phyloP scores from a whole-genome alignment of 345 rosid species.

The Stellera chamaejasme region DNA sequence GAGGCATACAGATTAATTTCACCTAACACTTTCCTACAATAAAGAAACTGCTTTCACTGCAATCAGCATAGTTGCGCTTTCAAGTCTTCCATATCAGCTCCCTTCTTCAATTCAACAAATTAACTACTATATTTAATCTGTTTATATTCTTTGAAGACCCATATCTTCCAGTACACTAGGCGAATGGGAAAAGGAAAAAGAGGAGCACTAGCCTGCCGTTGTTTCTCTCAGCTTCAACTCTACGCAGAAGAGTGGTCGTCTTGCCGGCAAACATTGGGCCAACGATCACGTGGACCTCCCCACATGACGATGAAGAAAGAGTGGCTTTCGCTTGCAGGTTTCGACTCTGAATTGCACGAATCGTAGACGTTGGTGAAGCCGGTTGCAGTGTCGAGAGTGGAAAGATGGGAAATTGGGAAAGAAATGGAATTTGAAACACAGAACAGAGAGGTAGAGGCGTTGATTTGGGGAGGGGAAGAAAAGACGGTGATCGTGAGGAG shows the following conservation, averaged over 20 bases:
- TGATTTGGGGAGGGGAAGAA: constrained; percentile 19
- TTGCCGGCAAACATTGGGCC: constrained; percentile 74
- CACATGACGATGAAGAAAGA: constrained; percentile 22
- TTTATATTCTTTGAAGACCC: too few relatives aligned
- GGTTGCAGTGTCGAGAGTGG: constrained; percentile 13
- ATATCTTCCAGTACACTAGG: too few relatives aligned
- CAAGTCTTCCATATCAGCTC: too few relatives aligned
- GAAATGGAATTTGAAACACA: constrained; percentile 13
- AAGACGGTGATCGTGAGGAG: constrained; percentile 25
- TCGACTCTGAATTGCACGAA: constrained; percentile 12
- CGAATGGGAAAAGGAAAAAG: not conserved
- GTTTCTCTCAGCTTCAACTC: constrained; percentile 45
- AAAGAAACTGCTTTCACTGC: too few relatives aligned
- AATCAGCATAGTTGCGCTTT: too few relatives aligned
- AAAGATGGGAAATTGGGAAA: constrained; percentile 17
- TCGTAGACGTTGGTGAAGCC: constrained; percentile 13
- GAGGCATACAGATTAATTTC: too few relatives aligned
- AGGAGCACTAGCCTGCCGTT: constrained; percentile 41
- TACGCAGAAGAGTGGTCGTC: constrained; percentile 63
- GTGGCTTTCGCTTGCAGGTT: constrained; percentile 21
- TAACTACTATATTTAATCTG: too few relatives aligned
- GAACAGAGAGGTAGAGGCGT: constrained; percentile 16
- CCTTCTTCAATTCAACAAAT: too few relatives aligned
- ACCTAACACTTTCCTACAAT: too few relatives aligned
- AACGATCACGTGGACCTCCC: constrained; percentile 74